Percentiles rank a stretch among this genome's conserved stretches.
phyloP scores from a whole-genome alignment of 2,329 filamentous ascomycete species.

The Juglanconis oblonga region DNA sequence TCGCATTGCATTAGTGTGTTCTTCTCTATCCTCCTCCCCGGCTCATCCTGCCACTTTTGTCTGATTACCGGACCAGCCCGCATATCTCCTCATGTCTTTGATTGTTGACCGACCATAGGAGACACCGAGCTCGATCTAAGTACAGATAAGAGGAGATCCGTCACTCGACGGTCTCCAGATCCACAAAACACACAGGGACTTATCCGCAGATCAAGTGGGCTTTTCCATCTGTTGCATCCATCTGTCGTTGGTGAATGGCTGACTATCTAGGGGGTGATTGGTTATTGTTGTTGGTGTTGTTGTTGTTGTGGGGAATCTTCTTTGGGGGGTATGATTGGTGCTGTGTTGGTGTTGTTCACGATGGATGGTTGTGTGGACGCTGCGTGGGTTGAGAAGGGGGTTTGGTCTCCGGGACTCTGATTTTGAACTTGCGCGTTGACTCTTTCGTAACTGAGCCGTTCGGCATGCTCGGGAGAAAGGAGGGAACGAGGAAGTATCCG shows the following conservation, averaged over 20 bases:
- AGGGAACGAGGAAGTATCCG: not conserved
- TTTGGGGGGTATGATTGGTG: not conserved
- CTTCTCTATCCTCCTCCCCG: slow-evolving; percentile 5
- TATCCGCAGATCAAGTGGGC: slow-evolving; percentile 8
- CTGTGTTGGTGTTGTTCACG: not conserved
- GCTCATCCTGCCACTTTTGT: not conserved
- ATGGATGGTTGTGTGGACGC: slow-evolving; percentile 4
- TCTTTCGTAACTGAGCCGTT: not conserved
- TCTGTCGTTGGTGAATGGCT: slow-evolving; percentile 3
- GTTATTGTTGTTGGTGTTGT: not conserved
- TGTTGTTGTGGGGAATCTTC: not conserved
- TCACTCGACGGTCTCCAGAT: slow-evolving; percentile 11
- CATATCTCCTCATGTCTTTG: not conserved
- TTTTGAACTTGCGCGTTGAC: not conserved
- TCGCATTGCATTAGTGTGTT: slow-evolving; percentile 16
- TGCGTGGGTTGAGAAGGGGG: not conserved
- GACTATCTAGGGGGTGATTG: slow-evolving; percentile 5
- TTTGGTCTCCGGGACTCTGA: not conserved
- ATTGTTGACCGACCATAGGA: not conserved
- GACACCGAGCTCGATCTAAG: not conserved
- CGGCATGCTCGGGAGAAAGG: not conserved
- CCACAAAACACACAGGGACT: slow-evolving; percentile 6
- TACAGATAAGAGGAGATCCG: slow-evolving; percentile 1
- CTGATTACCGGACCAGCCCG: not conserved
- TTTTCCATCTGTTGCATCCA: not conserved